Conservation (phyloP, 148 eudicot species). For the Chenopodium album region DNA sequence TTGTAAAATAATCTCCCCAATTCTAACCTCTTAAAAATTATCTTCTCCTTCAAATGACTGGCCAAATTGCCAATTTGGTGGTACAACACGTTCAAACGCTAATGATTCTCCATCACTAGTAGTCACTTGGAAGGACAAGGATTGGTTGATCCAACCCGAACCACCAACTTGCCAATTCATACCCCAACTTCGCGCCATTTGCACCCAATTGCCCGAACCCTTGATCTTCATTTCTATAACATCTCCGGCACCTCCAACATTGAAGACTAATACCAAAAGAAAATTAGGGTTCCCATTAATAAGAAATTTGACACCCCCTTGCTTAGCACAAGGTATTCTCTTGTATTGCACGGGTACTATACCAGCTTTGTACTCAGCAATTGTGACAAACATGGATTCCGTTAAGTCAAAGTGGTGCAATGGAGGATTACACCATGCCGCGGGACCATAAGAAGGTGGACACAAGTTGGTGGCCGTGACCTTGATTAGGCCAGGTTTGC, state of each 20-base stretch:
- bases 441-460: slow-evolving; percentile 25
- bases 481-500: slow-evolving; percentile 19
- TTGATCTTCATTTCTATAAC: slow-evolving; percentile 18
- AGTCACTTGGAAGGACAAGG: slow-evolving; percentile 19
- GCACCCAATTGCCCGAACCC: slow-evolving; percentile 1
- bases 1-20: too few relatives aligned
- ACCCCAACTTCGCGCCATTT: slow-evolving; percentile 26
- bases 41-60: slow-evolving; percentile 11
- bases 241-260: slow-evolving; percentile 34
- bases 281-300: slow-evolving; percentile 23
- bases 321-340: slow-evolving; percentile 15
- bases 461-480: slow-evolving; percentile 35
- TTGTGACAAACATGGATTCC: slow-evolving; percentile 22
- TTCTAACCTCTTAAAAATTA: slow-evolving; percentile 10
- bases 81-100: slow-evolving; percentile 14
- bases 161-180: slow-evolving; percentile 25
- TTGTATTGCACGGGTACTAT: slow-evolving; percentile 30
- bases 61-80: slow-evolving; percentile 30
- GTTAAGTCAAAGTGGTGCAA: slow-evolving; percentile 28
- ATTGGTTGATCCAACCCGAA: neutral
- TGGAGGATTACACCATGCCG: slow-evolving; percentile 33
- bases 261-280: slow-evolving; percentile 24
- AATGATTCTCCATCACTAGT: slow-evolving; percentile 16
- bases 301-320: slow-evolving; percentile 24
- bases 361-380: slow-evolving; percentile 25